Evolutionary conservation across 371 early-diverging fungal genomes (phyloP), one percentile per base, ranked within the genome.

Genomic region (Gilbertella persicaria): DNA sequence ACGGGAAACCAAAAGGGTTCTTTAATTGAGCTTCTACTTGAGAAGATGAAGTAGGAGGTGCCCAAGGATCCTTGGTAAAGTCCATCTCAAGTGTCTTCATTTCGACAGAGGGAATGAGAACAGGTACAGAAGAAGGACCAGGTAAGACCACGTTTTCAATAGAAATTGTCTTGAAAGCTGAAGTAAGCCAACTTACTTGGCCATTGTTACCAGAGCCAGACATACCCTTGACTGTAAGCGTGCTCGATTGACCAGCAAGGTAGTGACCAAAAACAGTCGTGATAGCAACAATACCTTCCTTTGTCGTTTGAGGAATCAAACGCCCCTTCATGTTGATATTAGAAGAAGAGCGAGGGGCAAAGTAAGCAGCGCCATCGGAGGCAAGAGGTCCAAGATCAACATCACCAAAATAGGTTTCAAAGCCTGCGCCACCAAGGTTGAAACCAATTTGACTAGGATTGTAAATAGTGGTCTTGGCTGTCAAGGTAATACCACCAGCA

Each of bases 391-490:
- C 79, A 29, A 76, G 24, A 17, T 49, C 17, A 10, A 72, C 41
- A 46, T 66, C 49, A 5, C 50, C 41, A 33, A 61, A 77, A 49
- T 54, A 65, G 8, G 65, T 51, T 20, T 63, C 55, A 44, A 77
- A 73, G 3, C 45, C 47, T 38, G 53, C 75, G 53, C 68, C 67
- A 10, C 49, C 37, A 12, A 77, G 58, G 10, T 62, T 40, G 61
- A 84, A 78, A 47, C 85, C 85, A 35, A 84, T 67, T 60, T 79
- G 81, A 49, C 73, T 73, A 7, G 85, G 85, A 56, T 71, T 71
- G 43, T 60, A 63, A 49, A 84, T 74, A 6, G 69, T 61, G 10
- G 85, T 79, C 10, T 67, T 24, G 38, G 82, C 72, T 26, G 60
- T 66, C 21, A 85, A 62, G 7, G 76, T 71, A 49, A 85, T 83